Percentiles rank a stretch among this genome's conserved stretches.
Evolutionary conservation across 768 basidiomycete genomes (phyloP).

Genomic region (Mycena indigotica): DNA sequence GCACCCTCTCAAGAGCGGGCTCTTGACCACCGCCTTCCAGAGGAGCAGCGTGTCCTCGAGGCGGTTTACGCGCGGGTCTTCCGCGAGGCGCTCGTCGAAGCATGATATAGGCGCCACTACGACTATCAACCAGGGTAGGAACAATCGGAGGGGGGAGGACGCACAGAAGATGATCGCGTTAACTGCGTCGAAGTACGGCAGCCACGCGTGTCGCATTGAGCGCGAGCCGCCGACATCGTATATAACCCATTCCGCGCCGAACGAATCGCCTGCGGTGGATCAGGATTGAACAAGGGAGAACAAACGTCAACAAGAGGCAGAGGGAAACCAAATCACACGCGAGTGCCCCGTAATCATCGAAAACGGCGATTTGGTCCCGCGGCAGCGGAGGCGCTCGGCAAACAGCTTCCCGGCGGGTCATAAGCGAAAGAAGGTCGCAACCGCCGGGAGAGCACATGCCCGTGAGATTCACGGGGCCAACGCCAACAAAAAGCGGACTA

Average conservation of each 20-base stretch:
- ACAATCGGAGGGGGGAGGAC: conserved; percentile 26
- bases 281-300: conserved; percentile 14
- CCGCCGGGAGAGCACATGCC: too few relatives aligned
- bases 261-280: conserved; percentile 29
- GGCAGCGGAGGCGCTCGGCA: too few relatives aligned
- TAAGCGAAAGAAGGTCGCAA: too few relatives aligned
- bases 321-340: not conserved
- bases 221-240: conserved; percentile 73
- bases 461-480: too few relatives aligned
- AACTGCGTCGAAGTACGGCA: conserved; percentile 72
- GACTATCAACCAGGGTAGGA: conserved; percentile 24
- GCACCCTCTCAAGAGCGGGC: conserved; percentile 57
- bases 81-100: conserved; percentile 50
- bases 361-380: too few relatives aligned
- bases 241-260: conserved; percentile 60
- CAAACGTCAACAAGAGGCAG: too few relatives aligned
- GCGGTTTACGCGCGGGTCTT: conserved; percentile 65
- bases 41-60: conserved; percentile 73
- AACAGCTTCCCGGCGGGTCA: too few relatives aligned
- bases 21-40: conserved; percentile 65
- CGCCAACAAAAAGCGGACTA: too few relatives aligned
- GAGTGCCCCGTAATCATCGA: too few relatives aligned
- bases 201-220: conserved; percentile 66
- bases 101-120: conserved; percentile 53
- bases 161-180: conserved; percentile 77